A percentile compares a stretch with the other conserved stretches of the same genome.
phyloP scores from a whole-genome alignment of 2,329 filamentous ascomycete genomes.

The Ophiostoma ulmi region DNA sequence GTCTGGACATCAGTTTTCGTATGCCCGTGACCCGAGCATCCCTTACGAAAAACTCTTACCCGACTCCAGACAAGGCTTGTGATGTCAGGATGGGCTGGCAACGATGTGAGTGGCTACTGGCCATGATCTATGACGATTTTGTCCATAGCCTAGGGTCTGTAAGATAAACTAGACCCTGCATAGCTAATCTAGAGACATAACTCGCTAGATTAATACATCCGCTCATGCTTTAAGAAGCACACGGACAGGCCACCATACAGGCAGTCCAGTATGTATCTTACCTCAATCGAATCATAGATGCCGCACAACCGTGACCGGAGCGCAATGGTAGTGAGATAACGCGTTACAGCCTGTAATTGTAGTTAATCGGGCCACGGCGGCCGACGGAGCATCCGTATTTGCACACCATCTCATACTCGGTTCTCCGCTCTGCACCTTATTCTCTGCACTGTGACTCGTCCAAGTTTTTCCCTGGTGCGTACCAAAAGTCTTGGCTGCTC shows the following conservation, averaged over 20 bases:
- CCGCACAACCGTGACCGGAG: neutral
- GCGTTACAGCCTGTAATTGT: neutral
- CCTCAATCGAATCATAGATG: too few species aligned
- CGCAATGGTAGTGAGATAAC: neutral
- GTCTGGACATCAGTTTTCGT: neutral
- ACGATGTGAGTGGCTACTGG: too few species aligned
- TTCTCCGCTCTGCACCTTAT: neutral
- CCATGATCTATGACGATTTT: neutral
- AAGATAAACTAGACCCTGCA: neutral
- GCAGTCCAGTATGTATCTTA: too few species aligned
- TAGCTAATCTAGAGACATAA: neutral
- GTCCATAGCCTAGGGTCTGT: too few species aligned
- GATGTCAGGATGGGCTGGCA: too few species aligned
- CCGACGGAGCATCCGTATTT: neutral
- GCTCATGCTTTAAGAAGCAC: neutral
- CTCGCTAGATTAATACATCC: neutral
- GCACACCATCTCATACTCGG: neutral
- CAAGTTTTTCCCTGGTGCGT: neutral
- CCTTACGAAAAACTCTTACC: too few species aligned
- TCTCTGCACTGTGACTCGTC: neutral
- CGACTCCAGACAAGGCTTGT: too few species aligned
- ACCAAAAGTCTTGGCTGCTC: slow-evolving; percentile 7
- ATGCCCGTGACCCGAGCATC: neutral
- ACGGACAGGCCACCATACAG: neutral
- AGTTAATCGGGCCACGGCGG: neutral